Evolutionary conservation across 768 basidiomycete species (phyloP), one percentile per base, ranked within the genome.

Genomic region (Amanita molliuscula): DNA sequence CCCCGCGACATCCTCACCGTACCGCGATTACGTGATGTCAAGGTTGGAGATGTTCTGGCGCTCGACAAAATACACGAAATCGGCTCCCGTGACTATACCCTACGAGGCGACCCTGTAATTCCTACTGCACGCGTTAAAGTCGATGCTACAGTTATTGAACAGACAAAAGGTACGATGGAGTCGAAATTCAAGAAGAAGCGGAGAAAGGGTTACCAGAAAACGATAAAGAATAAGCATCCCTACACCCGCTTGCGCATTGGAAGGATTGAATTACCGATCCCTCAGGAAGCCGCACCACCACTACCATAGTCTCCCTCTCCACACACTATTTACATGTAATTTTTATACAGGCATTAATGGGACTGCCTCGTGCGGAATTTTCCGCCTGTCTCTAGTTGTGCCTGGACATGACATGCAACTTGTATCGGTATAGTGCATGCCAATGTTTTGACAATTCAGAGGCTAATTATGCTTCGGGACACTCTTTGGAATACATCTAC

Each of bases 191-290:
- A 97, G 75, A 95, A 94, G 74, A 99, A 98, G 75, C 73, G 93
- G 68, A 83, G 96, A 82, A 97, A 98, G 74, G 93, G 95, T 8
- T 98, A 98, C 70, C 81, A 88, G 68, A 89, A 90, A 69, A 92
- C 89, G 6, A 89, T 97, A 55, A 77, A 81, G 63, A 85, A 91
- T 66, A 98, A 97, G 67, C 91, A 93, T 62, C 87, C 85, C 2
- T 98, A 88, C 71, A 98, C 95, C n/a, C 79, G 93, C 62, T 76
- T 99, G 52, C 77, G 94, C 46, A 86, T 99, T 56, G 92, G 93
- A 16, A 75, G 84, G 41, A 92, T 99, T 55, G 70, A 76, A 44
- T 52, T 61, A 51, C 51, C 58, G 26, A 34, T 52, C 31, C 31
- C 4, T 31, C 31, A 31, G 21, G 40, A 50, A 25, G 51, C 53